Base-by-base conservation (phyloP, 345 rosid genomes). In the Camelina laxa region DNA sequence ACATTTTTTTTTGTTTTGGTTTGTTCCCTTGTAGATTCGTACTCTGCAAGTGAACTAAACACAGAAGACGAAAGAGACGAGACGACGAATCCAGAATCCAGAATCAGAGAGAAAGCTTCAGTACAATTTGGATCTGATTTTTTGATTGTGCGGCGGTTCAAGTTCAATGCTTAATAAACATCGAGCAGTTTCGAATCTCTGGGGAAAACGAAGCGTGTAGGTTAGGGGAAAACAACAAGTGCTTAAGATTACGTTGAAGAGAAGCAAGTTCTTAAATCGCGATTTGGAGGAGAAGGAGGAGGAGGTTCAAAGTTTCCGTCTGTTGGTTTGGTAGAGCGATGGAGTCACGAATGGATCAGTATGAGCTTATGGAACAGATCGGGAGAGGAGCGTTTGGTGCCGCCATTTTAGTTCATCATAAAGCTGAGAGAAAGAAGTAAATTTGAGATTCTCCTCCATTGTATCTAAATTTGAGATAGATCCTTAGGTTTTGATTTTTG, bases 301-400 rank as follows among this genome's bases (percentile, higher is more conserved):
- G n/a, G n/a, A n/a, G n/a, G n/a, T n/a, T 3, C 65, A 14, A 70
- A 73, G 56, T 31, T 22, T 35, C 41, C 62, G 27, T 24, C 55
- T 53, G 58, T 59, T 31, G 51, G 41, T 17, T 61, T 17, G 10
- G 59, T 44, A 45, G 53, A 75, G 79, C 48, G 61, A 87, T 92
- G 93, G 97, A 92, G 86, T 95, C 99, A 33, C 84, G 97, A 39
- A 95, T 95, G 99, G 99, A 95, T 88, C 97, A 87, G 70, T 95
- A 95, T 51, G 99, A 95, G 89, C 86, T 95, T 83, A 95, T 95
- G 97, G 99, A 92, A 75, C 99, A 92, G 91, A 92, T 95, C 84
- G 99, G 97, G 8, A 90, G 99, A 24, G 99, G 99, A 2, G 99
- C 99, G 1, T 95, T 95, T 44, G 99, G 99, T 21, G 97, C 97